Evolutionary conservation across 805 yeast genomes (phyloP).

Genomic region (Cyberlindnera petersonii): DNA sequence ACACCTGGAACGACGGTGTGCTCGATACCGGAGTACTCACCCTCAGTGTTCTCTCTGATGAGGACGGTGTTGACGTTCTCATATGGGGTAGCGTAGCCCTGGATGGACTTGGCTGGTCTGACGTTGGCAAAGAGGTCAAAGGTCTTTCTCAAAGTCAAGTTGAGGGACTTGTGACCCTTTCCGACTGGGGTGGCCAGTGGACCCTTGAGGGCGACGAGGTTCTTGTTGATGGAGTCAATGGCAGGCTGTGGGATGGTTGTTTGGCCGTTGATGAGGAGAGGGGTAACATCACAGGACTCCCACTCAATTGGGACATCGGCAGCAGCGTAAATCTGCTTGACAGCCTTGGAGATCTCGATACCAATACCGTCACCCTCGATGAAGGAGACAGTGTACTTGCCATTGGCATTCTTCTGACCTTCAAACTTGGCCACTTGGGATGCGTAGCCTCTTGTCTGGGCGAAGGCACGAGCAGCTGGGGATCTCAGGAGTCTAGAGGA

Average conservation of each 20-base stretch:
- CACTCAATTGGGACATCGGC: conserved; percentile 95
- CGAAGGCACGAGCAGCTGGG: conserved; percentile 13
- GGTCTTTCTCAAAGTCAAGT: conserved; percentile 95
- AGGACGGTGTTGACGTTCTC: conserved; percentile 87
- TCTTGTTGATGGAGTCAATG: conserved; percentile 85
- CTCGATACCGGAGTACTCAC: conserved; percentile 85
- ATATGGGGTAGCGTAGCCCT: conserved; percentile 83
- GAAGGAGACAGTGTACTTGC: conserved; percentile 89
- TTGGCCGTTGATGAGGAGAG: conserved; percentile 84
- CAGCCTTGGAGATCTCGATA: conserved; percentile 90
- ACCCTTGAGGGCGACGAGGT: conserved; percentile 95
- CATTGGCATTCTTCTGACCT: conserved; percentile 63
- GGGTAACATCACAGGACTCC: conserved; percentile 96
- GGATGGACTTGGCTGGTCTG: conserved; percentile 92
- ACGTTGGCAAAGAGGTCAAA: conserved; percentile 95
- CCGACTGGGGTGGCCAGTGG: conserved; percentile 99
- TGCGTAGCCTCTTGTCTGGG: conserved; percentile 31
- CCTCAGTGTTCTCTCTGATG: conserved; percentile 67
- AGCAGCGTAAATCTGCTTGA: conserved; percentile 87
- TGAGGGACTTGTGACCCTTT: conserved; percentile 96
- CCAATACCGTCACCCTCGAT: conserved; percentile 99
- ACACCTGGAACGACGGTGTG: conserved; percentile 98
- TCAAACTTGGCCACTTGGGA: conserved; percentile 60
- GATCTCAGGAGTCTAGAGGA: conserved; percentile 17
- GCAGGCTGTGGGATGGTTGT: conserved; percentile 92